These are phyloP conservation scores for Brassica cretica DNA, from an alignment of 345 rosid species.

Conservation along the genomic window DNA sequence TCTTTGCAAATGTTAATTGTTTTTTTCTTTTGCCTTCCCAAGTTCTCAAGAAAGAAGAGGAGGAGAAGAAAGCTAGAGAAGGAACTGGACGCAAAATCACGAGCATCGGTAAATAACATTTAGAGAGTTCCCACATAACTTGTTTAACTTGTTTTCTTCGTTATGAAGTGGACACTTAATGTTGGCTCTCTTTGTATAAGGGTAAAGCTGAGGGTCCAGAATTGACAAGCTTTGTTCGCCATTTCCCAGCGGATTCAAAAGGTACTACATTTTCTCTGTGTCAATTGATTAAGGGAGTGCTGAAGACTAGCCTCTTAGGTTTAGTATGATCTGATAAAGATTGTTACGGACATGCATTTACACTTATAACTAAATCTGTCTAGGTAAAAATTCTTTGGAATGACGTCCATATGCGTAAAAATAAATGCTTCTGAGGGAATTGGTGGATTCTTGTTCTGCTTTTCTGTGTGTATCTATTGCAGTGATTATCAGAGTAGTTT, in stretches of 20 bases:
- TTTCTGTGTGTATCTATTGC: not conserved
- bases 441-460: not conserved
- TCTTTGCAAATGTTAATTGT: not conserved
- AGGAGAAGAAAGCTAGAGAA: constrained; percentile 71
- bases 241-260: constrained; percentile 62
- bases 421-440: not conserved
- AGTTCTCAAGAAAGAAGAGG: constrained; percentile 89
- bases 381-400: not conserved
- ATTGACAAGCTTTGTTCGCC: constrained; percentile 78
- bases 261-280: constrained; percentile 46
- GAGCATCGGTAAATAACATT: constrained; percentile 45
- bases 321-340: not conserved
- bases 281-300: not conserved
- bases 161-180: constrained; percentile 3
- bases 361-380: not conserved
- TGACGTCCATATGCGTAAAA: not conserved
- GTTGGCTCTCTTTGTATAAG: constrained; percentile 28
- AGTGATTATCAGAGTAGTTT: not conserved
- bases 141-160: constrained; percentile 12
- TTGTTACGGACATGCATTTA: not conserved
- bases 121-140: constrained; percentile 7
- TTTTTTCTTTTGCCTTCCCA: constrained; percentile 1
- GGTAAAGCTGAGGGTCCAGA: constrained; percentile 82
- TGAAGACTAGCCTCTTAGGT: not conserved
- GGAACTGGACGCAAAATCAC: constrained; percentile 48